Evolutionary conservation across 164 flowering plant genomes (phyloP).

Genomic region (Piper longum): DNA sequence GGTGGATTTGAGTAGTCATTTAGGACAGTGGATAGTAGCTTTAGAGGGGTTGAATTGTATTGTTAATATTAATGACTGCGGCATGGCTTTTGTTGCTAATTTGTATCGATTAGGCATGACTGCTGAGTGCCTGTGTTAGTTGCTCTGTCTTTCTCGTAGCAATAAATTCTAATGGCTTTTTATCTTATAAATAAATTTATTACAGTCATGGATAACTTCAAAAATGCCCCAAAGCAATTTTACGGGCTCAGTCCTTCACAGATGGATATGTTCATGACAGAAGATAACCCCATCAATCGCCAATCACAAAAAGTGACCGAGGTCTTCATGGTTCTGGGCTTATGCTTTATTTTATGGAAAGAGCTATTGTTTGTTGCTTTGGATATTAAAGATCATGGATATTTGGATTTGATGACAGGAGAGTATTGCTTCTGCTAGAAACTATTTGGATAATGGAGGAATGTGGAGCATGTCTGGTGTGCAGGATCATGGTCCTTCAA

Average conservation of each 20-base stretch:
- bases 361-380: neutral
- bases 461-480: constrained; percentile 48
- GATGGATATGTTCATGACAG: constrained; percentile 89
- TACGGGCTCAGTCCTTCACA: constrained; percentile 79
- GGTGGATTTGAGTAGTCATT: no score
- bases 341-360: neutral
- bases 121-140: no score
- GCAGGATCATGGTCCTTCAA: constrained; percentile 32
- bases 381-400: neutral
- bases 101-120: no score
- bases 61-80: no score
- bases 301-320: constrained; percentile 61
- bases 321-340: constrained; percentile 21
- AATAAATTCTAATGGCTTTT: no score
- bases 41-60: no score
- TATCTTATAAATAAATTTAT: no score
- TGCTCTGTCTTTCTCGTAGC: no score
- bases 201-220: constrained; percentile 66
- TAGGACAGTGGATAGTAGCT: no score
- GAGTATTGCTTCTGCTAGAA: constrained; percentile 57
- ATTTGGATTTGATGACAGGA: constrained; percentile 33
- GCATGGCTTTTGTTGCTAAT: no score
- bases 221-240: constrained; percentile 53
- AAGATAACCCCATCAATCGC: constrained; percentile 52
- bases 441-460: constrained; percentile 59